Conservation (phyloP, 148 eudicot genomes). For the Persicaria maculosa region DNA sequence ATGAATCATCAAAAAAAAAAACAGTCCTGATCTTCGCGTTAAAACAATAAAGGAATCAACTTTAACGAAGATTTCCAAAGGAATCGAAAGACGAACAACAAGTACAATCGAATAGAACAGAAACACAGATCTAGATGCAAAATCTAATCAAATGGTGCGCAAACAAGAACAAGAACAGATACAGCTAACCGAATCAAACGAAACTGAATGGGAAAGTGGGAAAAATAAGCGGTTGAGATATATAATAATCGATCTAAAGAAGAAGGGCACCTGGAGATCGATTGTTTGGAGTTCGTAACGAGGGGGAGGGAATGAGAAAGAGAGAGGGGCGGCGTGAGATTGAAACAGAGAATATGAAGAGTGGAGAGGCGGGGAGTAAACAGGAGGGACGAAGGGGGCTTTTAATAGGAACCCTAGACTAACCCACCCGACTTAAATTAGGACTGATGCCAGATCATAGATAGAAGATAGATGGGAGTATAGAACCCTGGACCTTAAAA, state of each 20-base stretch:
- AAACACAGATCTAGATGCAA: neutral
- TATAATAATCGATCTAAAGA: neutral
- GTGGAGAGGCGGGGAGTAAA: neutral
- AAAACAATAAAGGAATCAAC: neutral
- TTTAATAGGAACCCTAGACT: too few relatives aligned
- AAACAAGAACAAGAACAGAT: neutral
- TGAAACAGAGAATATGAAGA: neutral
- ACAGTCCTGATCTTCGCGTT: neutral
- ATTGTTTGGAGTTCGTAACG: neutral
- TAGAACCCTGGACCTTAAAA: too few relatives aligned
- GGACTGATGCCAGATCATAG: too few relatives aligned
- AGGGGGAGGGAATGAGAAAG: neutral
- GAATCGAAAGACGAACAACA: too few relatives aligned
- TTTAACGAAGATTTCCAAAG: neutral
- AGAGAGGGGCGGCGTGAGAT: neutral
- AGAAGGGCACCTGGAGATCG: neutral
- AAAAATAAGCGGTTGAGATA: neutral
- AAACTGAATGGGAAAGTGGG: neutral
- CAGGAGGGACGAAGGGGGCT: too few relatives aligned
- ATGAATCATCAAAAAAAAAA: neutral
- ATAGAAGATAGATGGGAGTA: too few relatives aligned
- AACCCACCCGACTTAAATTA: too few relatives aligned
- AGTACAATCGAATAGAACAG: neutral
- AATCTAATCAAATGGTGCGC: neutral
- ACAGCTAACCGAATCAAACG: neutral